These are phyloP conservation scores for Fusarium nelsonii DNA, from an alignment of 2,329 filamentous ascomycete species.

Conservation along the genomic window DNA sequence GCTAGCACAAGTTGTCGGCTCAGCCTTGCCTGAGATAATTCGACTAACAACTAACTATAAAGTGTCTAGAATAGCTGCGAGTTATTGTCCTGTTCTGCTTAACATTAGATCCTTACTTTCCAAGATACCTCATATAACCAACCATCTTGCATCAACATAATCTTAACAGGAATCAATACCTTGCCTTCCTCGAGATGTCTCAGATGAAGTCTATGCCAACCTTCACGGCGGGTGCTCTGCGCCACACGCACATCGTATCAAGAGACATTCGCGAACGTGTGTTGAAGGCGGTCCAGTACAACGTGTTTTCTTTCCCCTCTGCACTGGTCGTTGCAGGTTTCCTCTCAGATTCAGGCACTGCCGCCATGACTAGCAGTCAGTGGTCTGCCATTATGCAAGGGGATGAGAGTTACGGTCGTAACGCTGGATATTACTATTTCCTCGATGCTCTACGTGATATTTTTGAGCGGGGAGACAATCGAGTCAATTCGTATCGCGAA, in stretches of 20 bases:
- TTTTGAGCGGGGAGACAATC: neutral
- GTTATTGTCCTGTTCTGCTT: neutral
- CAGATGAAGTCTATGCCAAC: neutral
- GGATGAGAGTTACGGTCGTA: neutral
- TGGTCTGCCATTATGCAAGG: neutral
- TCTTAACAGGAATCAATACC: too few species aligned
- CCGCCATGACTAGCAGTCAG: neutral
- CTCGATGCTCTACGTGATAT: neutral
- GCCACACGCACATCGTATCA: neutral
- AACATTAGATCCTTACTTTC: neutral
- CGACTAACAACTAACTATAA: too few species aligned
- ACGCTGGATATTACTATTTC: neutral
- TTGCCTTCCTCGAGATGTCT: neutral
- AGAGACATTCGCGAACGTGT: neutral
- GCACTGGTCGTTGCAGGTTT: neutral
- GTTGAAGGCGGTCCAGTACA: neutral
- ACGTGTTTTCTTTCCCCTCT: neutral
- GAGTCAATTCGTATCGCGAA: neutral
- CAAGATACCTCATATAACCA: too few species aligned
- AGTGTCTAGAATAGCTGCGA: neutral
- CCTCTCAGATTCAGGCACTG: neutral
- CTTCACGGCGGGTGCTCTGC: neutral
- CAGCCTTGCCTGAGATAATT: too few species aligned
- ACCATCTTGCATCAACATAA: too few species aligned
- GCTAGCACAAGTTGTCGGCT: too few species aligned